Evolutionary conservation across 306 rosid species (phyloP).

Genomic region (Quercus engelmannii): DNA sequence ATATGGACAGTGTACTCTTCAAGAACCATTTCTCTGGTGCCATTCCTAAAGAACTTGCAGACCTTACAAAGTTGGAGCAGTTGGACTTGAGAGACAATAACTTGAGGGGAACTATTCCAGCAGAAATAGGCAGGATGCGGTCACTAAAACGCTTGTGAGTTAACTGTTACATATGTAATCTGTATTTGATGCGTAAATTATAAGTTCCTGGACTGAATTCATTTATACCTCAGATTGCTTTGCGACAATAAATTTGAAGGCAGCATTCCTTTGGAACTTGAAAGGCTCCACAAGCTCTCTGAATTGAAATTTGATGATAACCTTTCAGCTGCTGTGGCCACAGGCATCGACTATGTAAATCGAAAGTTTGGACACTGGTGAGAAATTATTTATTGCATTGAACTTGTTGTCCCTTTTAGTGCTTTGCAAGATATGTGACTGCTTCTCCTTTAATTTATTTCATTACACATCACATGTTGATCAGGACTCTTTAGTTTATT

Average conservation of each 20-base stretch:
- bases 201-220: constrained; percentile 18
- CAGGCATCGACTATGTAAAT: constrained; percentile 41
- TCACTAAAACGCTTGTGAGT: constrained; percentile 73
- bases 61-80: constrained; percentile 52
- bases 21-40: constrained; percentile 68
- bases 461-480: neutral
- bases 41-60: constrained; percentile 79
- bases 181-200: neutral
- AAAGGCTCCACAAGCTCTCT: constrained; percentile 34
- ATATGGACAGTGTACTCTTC: constrained; percentile 51
- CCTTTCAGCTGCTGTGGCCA: constrained; percentile 27
- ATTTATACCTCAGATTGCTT: constrained; percentile 50
- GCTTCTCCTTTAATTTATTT: no score
- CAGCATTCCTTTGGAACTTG: constrained; percentile 41
- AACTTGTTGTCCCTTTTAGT: neutral
- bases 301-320: constrained; percentile 43
- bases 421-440: neutral
- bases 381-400: constrained; percentile 3
- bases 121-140: constrained; percentile 49
- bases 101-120: constrained; percentile 64
- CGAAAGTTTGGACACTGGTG: constrained; percentile 75
- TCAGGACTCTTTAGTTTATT: constrained; percentile 2
- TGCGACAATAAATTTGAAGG: constrained; percentile 58
- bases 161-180: constrained; percentile 18
- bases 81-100: constrained; percentile 84